phyloP scores from a whole-genome alignment of 2,329 filamentous ascomycete genomes.

The Trichoderma gracile region DNA sequence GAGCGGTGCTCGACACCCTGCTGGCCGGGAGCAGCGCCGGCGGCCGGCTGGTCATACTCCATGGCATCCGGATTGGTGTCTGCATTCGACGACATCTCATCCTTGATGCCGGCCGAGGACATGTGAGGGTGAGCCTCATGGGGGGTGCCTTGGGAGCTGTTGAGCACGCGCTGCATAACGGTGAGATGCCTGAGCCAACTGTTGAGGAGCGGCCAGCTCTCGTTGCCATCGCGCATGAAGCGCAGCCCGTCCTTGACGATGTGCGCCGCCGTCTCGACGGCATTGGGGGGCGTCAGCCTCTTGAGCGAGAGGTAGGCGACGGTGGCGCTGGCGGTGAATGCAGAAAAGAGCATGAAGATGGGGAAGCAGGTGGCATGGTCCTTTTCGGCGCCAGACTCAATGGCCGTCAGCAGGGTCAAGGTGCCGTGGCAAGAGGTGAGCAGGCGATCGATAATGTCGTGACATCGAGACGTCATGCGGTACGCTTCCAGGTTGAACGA shows the following conservation, averaged over 20 bases:
- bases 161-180: constrained; percentile 62
- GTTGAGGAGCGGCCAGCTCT: constrained; percentile 60
- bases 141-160: constrained; percentile 48
- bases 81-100: constrained; percentile 56
- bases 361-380: constrained; percentile 61
- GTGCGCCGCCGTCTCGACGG: constrained; percentile 57
- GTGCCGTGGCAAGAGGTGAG: constrained; percentile 61
- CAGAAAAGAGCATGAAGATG: constrained; percentile 64
- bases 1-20: constrained; percentile 40
- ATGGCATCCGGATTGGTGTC: constrained; percentile 58
- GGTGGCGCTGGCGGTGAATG: constrained; percentile 62
- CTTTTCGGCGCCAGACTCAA: constrained; percentile 59
- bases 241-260: constrained; percentile 61
- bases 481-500: constrained; percentile 56
- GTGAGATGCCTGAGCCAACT: constrained; percentile 62
- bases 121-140: constrained; percentile 39
- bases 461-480: constrained; percentile 51
- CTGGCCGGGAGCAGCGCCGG: constrained; percentile 30
- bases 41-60: constrained; percentile 55
- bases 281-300: constrained; percentile 57
- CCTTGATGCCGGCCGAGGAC: constrained; percentile 47
- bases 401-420: constrained; percentile 55
- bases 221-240: constrained; percentile 59
- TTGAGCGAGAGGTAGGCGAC: constrained; percentile 64
- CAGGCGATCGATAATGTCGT: constrained; percentile 57